Base-by-base conservation (phyloP, 2,329 filamentous ascomycete species). In the Aureobasidium zeae region DNA sequence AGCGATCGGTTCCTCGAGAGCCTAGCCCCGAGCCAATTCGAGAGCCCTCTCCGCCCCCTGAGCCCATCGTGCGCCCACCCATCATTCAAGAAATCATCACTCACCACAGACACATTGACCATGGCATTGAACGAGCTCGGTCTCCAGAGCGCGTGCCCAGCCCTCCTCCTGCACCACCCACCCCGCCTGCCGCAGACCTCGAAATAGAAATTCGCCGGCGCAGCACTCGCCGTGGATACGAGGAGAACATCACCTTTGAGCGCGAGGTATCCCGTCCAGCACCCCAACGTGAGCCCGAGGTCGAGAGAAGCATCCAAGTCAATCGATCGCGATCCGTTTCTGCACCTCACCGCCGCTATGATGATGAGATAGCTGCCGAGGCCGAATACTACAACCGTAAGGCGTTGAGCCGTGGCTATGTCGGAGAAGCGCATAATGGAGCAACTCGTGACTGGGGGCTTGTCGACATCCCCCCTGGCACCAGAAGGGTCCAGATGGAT, bases 1-100 rank as follows among this genome's bases (percentile, higher is more conserved):
- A 69, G 52, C 11, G 30, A 21, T 33, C 30, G n/a, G n/a, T 34
- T 7, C 54, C 53, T 22, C 55, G 59, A 2, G 56, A 57, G 28
- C 58, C 58, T 47, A 38, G 54, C 50, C 36, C 50, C 2, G 46
- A 48, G 22, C 36, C 46, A 12, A 30, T 43, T 16, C n/a, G 39
- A 43, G 60, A 71, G 15, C 69, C 72, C 3, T 72, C 74, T 15
- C 65, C 66, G 34, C 71, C 73, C 32, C 78, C 77, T 21, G 73
- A 74, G 50, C 72, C 83, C 32, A 80, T 91, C 54, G 74, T 78
- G 30, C 79, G 81, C 15, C 86, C 86, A 24, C 83, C 81, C 1
- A 86, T 94, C 53, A 84, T 89, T 63, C 79, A 89, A 56, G 85
- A 94, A 58, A 79, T 94, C 47, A 88, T 93, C 52, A 93, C 86